Evolutionary conservation across 1,284 basidiomycete species (phyloP), one percentile per base, ranked within the genome.

Genomic region (Sporisorium iseilematis-ciliati): DNA sequence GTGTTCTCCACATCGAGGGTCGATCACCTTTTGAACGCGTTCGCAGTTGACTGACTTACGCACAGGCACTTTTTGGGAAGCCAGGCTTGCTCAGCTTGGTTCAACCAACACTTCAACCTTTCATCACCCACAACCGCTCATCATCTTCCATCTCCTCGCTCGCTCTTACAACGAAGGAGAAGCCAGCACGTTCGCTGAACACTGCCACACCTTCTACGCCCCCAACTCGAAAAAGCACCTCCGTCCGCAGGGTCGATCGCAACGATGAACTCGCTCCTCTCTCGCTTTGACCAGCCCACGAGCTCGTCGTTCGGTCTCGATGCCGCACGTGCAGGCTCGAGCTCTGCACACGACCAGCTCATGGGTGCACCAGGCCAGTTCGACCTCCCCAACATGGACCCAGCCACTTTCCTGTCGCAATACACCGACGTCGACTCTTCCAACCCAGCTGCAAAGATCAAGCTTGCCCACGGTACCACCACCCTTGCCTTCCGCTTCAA

Each of bases 391-490:
- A 71, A 68, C 49, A 73, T 75, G 63, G 75, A 80, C 25, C 80
- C 83, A 7, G 78, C 77, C 8, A 72, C 73, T 14, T 85, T 85
- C 64, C 69, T 85, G n/a, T 74, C 79, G 0, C 78, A 82, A 38
- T 83, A 82, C 62, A 85, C 83, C 53, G 83, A 85, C 42, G 82
- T 83, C 16, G 83, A 85, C 63, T 84, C 82, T 26, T 82, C 84
- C 31, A 82, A 84, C 57, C 61, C 80, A 7, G 68, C 67, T 29
- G 85, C 86, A 33, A 81, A 84, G 46, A 99, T 99, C 88, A 99
- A 99, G 89, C 95, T 99, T 76, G 92, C 95, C 82, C 97, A 99
- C 87, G 97, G 97, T 82, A 99, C 97, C 18, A 99, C 97, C 4
- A 99, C 97, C 4, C 89, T 99, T 50, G 97, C 97, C 10, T 99